These are phyloP conservation scores for Metarhizium album DNA, from an alignment of 2,329 filamentous ascomycete genomes.

Conservation along the genomic window DNA sequence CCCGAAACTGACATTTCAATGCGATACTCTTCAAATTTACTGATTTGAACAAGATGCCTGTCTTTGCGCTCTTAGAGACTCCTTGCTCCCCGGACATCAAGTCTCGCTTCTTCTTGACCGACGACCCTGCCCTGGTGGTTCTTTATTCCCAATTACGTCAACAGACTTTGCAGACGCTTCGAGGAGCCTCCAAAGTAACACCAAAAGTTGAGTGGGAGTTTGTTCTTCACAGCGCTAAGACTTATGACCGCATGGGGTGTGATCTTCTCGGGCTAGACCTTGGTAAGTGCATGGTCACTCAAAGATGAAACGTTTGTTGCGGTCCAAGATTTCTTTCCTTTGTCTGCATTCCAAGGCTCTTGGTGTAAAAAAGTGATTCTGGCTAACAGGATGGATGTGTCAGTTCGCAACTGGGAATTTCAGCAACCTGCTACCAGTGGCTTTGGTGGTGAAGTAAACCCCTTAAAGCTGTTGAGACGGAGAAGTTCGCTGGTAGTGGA, in stretches of 20 bases:
- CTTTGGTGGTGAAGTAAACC: conserved; percentile 45
- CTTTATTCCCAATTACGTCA: conserved; percentile 79
- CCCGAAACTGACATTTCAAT: neutral
- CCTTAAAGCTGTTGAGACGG: conserved; percentile 56
- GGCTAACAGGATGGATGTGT: neutral
- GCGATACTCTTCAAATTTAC: neutral
- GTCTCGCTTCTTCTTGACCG: conserved; percentile 71
- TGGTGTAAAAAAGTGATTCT: neutral
- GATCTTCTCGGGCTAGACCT: conserved; percentile 81
- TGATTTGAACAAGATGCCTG: conserved; percentile 49
- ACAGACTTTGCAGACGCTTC: conserved; percentile 70
- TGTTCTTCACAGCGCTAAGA: conserved; percentile 69
- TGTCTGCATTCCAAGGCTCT: neutral
- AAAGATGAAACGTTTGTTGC: neutral
- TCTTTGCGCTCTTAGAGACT: conserved; percentile 62
- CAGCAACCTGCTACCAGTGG: conserved; percentile 33
- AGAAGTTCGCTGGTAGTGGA: conserved; percentile 71
- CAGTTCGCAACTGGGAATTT: conserved; percentile 75
- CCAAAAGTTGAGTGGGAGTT: conserved; percentile 80
- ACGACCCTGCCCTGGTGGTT: conserved; percentile 81
- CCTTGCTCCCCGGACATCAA: conserved; percentile 59
- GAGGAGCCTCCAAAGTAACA: conserved; percentile 72
- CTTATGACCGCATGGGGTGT: conserved; percentile 89
- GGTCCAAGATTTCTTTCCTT: neutral
- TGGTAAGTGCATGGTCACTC: conserved; percentile 35